Evolutionary conservation across 306 rosid genomes (phyloP).

Genomic region (Senna tora): DNA sequence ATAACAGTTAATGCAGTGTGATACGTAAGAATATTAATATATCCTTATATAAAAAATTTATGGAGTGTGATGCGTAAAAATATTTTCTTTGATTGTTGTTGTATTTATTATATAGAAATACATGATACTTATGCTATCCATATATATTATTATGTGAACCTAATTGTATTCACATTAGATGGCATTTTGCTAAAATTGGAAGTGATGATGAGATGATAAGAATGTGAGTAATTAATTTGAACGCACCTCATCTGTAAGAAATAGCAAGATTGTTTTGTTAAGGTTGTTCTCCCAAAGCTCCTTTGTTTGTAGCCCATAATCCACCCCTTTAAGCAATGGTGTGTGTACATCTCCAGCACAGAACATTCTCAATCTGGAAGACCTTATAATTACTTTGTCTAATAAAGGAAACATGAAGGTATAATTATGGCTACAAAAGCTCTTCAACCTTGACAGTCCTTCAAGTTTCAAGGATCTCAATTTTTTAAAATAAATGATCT

Average conservation of each 20-base stretch:
- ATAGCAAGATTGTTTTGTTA: background rate
- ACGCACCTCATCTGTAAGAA: background rate
- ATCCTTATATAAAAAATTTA: too few species aligned
- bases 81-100: too few species aligned
- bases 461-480: background rate
- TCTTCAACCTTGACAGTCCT: fast-evolving
- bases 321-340: background rate
- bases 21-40: too few species aligned
- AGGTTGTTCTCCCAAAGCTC: background rate
- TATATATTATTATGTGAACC: too few species aligned
- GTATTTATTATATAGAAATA: too few species aligned
- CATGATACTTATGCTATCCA: too few species aligned
- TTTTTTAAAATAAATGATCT: background rate
- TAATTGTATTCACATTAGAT: too few species aligned
- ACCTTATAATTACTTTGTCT: background rate
- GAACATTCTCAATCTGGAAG: background rate
- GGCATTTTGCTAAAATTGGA: too few species aligned
- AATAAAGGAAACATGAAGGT: background rate
- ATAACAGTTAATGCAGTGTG: too few species aligned
- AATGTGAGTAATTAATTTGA: background rate
- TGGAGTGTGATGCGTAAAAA: too few species aligned
- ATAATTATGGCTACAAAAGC: background rate
- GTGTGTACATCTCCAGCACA: background rate
- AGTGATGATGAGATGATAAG: background rate
- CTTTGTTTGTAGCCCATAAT: background rate